Evolutionary conservation across 2,329 filamentous ascomycete genomes (phyloP), one percentile per base, ranked within the genome.

Genomic region (Phoma sp.): DNA sequence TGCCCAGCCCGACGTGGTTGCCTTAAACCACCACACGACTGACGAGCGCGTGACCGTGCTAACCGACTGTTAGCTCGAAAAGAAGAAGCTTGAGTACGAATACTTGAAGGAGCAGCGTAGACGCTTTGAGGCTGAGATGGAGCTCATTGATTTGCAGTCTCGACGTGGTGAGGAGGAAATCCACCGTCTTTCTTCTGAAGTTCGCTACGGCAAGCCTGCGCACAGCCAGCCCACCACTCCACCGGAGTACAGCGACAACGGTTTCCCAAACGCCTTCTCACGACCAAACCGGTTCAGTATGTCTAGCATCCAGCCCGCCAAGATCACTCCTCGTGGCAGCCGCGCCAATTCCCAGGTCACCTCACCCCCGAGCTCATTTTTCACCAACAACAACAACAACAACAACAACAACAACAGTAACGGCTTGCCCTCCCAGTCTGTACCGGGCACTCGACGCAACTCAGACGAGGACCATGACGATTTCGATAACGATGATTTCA

Each of bases 191-290:
- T 89, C 92, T 68, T 88, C 92, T 65, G 90, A 95, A 64, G 83
- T 96, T 30, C 62, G 64, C n/a, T 71, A 86, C 56, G 90, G 90
- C 47, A 90, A 93, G 67, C 65, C 65, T 20, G 65, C 65, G 5
- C 91, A 96, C 72, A 96, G 91, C 65, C 93, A 98, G 77, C 95
- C 95, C 14, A 97, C 95, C 2, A 99, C 95, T 18, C 95, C 95
- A 18, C 95, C 95, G 26, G 95, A 98, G 75, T 93, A 95, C 74
- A 88, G 87, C 65, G 92, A 96, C 45, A 86, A 85, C 57, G 88
- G 88, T 36, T 93, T 96, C 68, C 87, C 90, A 50, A 87, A 87
- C 67, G 87, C 90, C 62, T 90, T 95, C 71, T 92, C 91, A 49
- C 87, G 92, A 34, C 90, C 92, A 36, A 93, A 93, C 73, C 86